A percentile compares a stretch with the other conserved stretches of the same genome.
Evolutionary conservation across 305 asterid genomes (phyloP).

Genomic region (Galium porrigens): DNA sequence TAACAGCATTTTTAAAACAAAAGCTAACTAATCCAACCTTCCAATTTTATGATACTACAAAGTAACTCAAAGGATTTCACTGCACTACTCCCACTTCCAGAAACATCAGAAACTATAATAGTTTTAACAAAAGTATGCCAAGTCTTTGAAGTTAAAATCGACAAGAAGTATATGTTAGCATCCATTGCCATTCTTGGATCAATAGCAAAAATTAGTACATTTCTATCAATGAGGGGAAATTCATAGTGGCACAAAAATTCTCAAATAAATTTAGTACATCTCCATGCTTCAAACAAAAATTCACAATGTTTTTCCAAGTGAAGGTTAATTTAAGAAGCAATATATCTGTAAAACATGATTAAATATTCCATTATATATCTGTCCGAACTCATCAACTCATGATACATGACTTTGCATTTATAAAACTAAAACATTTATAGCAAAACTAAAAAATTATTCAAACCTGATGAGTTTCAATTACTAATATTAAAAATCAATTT

Average conservation of each 20-base stretch:
- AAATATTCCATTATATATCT: no score
- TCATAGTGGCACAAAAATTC: background rate
- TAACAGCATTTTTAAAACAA: conserved; percentile 3
- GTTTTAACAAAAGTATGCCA: background rate
- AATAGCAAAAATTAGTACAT: no score
- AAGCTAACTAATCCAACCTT: background rate
- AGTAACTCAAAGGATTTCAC: background rate
- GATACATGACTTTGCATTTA: no score
- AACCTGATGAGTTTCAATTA: no score
- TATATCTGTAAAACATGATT: no score
- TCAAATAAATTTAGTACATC: background rate
- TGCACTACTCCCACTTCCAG: background rate
- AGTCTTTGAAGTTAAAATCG: background rate
- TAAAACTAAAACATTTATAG: no score
- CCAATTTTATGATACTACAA: background rate
- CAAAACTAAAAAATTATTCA: no score
- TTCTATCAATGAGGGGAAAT: background rate
- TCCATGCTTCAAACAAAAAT: background rate
- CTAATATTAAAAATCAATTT: no score
- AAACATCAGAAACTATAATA: background rate
- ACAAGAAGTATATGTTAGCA: background rate
- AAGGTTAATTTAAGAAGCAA: no score
- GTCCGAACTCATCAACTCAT: no score
- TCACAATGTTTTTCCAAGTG: no score
- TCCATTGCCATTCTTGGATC: no score